Evolutionary conservation across 305 asterid species (phyloP).

Genomic region (Andrographis paniculata): DNA sequence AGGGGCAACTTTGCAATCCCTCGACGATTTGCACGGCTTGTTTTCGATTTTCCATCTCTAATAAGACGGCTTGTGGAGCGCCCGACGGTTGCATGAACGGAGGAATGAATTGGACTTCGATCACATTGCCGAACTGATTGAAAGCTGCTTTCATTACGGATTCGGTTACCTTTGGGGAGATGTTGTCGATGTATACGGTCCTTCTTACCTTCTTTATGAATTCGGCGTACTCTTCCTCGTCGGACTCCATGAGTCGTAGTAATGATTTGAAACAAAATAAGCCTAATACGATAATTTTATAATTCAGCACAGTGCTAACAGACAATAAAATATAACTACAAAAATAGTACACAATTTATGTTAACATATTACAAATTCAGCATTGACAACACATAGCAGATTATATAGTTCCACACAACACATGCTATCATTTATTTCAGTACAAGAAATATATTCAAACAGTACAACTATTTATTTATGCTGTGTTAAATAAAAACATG

Average conservation of each 20-base stretch:
- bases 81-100: neutral
- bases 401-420: no score
- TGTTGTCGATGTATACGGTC: slow-evolving; percentile 24
- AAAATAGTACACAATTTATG: no score
- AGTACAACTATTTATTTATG: no score
- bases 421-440: no score
- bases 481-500: no score
- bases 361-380: no score
- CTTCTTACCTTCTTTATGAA: slow-evolving; percentile 39
- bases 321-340: no score
- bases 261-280: no score
- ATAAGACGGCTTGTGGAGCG: neutral
- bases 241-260: slow-evolving; percentile 23
- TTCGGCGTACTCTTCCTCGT: slow-evolving; percentile 10
- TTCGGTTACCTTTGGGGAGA: neutral
- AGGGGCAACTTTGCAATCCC: slow-evolving; percentile 22
- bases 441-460: no score
- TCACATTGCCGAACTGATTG: slow-evolving; percentile 1
- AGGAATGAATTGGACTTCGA: neutral
- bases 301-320: no score
- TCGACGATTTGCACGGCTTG: slow-evolving; percentile 19
- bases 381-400: no score
- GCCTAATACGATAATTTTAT: no score
- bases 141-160: neutral
- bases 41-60: slow-evolving; percentile 20